Evolutionary conservation across 2,329 filamentous ascomycete genomes (phyloP).

Genomic region (Mycogone perniciosa): DNA sequence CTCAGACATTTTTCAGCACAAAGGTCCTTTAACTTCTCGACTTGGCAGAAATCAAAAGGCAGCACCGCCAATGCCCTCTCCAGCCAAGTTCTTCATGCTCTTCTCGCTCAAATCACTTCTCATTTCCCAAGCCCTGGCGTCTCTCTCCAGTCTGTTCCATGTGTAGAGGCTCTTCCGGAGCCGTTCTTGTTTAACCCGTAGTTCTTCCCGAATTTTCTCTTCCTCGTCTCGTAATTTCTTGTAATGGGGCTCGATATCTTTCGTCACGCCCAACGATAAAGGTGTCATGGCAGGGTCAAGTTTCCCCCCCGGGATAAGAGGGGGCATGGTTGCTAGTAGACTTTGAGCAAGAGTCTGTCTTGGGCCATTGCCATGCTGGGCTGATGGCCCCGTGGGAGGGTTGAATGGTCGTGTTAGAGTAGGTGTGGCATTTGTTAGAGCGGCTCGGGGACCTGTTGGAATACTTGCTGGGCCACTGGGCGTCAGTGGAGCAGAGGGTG

Average conservation of each 20-base stretch:
- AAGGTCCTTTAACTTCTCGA: too few species aligned
- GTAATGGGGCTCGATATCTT: slow-evolving; percentile 49
- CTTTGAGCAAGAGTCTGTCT: slow-evolving; percentile 46
- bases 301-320: slow-evolving; percentile 49
- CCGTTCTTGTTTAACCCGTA: slow-evolving; percentile 47
- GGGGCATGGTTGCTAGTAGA: slow-evolving; percentile 45
- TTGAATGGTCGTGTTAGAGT: slow-evolving; percentile 45
- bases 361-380: slow-evolving; percentile 30
- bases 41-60: slow-evolving; percentile 37
- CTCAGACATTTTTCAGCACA: too few species aligned
- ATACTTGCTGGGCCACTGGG: slow-evolving; percentile 35
- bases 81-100: slow-evolving; percentile 50
- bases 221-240: slow-evolving; percentile 51
- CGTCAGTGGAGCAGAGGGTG: slow-evolving; percentile 34
- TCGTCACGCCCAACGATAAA: slow-evolving; percentile 41
- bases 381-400: slow-evolving; percentile 49
- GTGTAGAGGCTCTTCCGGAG: slow-evolving; percentile 45
- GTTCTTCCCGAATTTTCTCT: slow-evolving; percentile 49
- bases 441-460: slow-evolving; percentile 42
- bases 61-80: slow-evolving; percentile 49
- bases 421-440: slow-evolving; percentile 31
- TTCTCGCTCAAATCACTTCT: slow-evolving; percentile 51
- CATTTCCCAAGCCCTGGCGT: slow-evolving; percentile 48
- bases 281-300: slow-evolving; percentile 42
- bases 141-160: slow-evolving; percentile 51